Percentiles rank a stretch among this genome's conserved stretches.
phyloP scores from a whole-genome alignment of 2,329 filamentous ascomycete species.

The Penicillium sp. region DNA sequence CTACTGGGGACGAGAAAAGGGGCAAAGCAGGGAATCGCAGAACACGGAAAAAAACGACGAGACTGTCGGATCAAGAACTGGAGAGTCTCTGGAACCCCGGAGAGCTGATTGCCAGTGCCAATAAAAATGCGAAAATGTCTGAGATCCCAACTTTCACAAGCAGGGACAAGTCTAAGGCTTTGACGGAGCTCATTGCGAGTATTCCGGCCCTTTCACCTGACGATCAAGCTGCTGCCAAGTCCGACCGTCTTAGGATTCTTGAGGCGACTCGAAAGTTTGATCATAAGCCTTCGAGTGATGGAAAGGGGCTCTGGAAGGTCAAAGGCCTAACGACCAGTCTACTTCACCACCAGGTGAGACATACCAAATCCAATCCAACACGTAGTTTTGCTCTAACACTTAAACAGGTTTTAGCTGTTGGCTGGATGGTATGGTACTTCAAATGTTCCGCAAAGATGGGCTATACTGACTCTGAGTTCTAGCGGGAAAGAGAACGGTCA shows the following conservation, averaged over 20 bases:
- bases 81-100: neutral
- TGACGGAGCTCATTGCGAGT: constrained; percentile 37
- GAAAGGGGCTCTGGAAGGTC: constrained; percentile 36
- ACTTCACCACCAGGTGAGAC: constrained; percentile 41
- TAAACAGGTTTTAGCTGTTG: constrained; percentile 35
- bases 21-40: neutral
- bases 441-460: neutral
- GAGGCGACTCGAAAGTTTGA: constrained; percentile 37
- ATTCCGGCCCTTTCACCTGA: constrained; percentile 26
- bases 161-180: constrained; percentile 34
- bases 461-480: constrained; percentile 19
- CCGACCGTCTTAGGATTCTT: constrained; percentile 19
- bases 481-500: constrained; percentile 39
- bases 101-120: constrained; percentile 32
- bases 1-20: neutral
- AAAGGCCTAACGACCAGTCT: constrained; percentile 39
- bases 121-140: constrained; percentile 29
- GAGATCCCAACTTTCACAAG: constrained; percentile 31
- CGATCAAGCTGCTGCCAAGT: neutral
- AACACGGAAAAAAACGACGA: neutral
- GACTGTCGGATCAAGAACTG: neutral
- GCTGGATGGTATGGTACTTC: constrained; percentile 37
- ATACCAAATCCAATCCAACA: neutral
- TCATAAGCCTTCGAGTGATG: constrained; percentile 30
- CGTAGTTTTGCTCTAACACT: constrained; percentile 1